phyloP scores from a whole-genome alignment of 768 basidiomycete genomes.

The Mycena galericulata region DNA sequence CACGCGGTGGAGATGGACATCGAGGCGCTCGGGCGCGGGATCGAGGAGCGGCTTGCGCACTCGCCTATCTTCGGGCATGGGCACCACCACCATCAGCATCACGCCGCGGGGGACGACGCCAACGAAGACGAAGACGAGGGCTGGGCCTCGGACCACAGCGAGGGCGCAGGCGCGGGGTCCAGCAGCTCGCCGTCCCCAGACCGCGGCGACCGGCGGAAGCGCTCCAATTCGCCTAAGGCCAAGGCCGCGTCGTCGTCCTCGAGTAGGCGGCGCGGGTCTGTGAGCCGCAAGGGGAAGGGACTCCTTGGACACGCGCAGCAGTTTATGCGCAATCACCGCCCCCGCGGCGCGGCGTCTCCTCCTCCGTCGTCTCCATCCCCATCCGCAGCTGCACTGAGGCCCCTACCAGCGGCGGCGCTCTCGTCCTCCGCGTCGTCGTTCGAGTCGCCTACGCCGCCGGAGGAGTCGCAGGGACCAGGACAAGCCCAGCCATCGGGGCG shows the following conservation, averaged over 20 bases:
- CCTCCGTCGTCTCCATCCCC: background rate
- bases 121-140: slow-evolving; percentile 68
- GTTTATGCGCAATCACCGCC: slow-evolving; percentile 23
- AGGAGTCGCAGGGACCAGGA: background rate
- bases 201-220: slow-evolving; percentile 37
- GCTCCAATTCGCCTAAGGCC: slow-evolving; percentile 40
- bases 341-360: background rate
- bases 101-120: background rate
- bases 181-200: slow-evolving; percentile 27
- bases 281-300: slow-evolving; percentile 28
- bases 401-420: background rate
- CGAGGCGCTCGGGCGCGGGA: slow-evolving; percentile 27
- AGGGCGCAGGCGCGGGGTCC: slow-evolving; percentile 31
- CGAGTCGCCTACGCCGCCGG: slow-evolving; percentile 7
- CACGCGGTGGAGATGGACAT: slow-evolving; percentile 31
- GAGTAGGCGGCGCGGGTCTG: slow-evolving; percentile 16
- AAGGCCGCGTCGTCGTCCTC: slow-evolving; percentile 19
- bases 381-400: background rate
- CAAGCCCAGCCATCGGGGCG: background rate
- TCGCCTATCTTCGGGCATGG: slow-evolving; percentile 18
- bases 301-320: slow-evolving; percentile 27
- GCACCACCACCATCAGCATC: slow-evolving; percentile 21
- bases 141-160: slow-evolving; percentile 71
- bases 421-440: background rate
- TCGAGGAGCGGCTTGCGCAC: slow-evolving; percentile 23